A percentile compares a stretch with the other conserved stretches of the same genome.
Evolutionary conservation across 2,329 filamentous ascomycete genomes (phyloP).

Genomic region (Pseudogymnoascus sp.): DNA sequence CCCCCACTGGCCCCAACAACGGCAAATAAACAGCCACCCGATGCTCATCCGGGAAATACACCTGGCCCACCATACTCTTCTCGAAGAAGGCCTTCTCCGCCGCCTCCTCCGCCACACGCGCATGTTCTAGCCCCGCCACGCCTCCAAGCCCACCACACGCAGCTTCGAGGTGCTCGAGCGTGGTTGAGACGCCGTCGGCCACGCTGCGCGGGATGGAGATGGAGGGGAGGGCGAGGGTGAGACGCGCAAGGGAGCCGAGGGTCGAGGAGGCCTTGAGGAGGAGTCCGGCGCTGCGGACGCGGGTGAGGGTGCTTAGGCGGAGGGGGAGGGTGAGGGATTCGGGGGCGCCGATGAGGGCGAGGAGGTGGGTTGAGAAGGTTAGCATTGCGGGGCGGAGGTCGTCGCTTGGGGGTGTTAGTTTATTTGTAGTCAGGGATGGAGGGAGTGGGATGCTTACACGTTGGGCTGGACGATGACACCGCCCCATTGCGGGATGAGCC

Average conservation of each 20-base stretch:
- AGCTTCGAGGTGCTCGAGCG: conserved; percentile 66
- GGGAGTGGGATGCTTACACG: conserved; percentile 54
- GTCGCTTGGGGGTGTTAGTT: conserved; percentile 42
- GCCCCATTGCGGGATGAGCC: conserved; percentile 96
- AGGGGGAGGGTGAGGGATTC: conserved; percentile 69
- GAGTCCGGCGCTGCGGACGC: conserved; percentile 78
- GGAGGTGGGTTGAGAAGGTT: conserved; percentile 82
- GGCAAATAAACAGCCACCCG: conserved; percentile 95
- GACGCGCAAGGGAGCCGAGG: conserved; percentile 80
- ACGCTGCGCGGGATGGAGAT: conserved; percentile 88
- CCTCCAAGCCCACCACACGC: conserved; percentile 65
- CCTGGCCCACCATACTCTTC: conserved; percentile 96
- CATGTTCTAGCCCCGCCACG: conserved; percentile 64
- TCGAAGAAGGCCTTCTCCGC: conserved; percentile 96
- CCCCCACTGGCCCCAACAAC: conserved; percentile 79
- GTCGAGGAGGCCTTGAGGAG: conserved; percentile 87
- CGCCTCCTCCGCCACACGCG: conserved; percentile 75
- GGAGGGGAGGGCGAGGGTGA: conserved; percentile 74
- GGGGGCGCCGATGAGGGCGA: conserved; percentile 80
- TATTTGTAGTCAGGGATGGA: conserved; percentile 35
- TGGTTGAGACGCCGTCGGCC: conserved; percentile 73
- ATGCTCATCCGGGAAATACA: conserved; percentile 98
- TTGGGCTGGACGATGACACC: conserved; percentile 53
- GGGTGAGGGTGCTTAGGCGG: conserved; percentile 72
- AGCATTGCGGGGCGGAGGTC: conserved; percentile 72